Evolutionary conservation across 2,329 filamentous ascomycete genomes (phyloP).

Genomic region (Aspergillus pseudoviridinutans): DNA sequence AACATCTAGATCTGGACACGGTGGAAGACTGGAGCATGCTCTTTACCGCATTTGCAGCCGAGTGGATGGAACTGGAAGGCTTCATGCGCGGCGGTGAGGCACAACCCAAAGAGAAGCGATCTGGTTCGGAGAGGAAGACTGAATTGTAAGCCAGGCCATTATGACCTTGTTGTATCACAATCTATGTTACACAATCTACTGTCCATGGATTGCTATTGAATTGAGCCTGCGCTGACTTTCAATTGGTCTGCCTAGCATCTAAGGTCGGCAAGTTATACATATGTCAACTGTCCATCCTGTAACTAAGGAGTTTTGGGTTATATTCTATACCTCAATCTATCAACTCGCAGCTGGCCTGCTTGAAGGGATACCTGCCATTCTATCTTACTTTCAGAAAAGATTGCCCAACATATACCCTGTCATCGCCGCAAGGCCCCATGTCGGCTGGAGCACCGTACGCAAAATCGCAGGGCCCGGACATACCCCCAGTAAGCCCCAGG

Average conservation of each 20-base stretch:
- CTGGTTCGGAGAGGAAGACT: slow-evolving; percentile 25
- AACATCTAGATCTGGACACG: slow-evolving; percentile 74
- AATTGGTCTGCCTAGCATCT: slow-evolving; percentile 11
- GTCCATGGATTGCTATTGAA: not conserved
- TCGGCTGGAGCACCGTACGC: slow-evolving; percentile 44
- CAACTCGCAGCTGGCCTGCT: not conserved
- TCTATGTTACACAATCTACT: not conserved
- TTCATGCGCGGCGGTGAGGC: slow-evolving; percentile 32
- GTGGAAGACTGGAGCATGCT: slow-evolving; percentile 86
- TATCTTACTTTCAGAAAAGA: slow-evolving; percentile 18
- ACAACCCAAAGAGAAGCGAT: slow-evolving; percentile 7
- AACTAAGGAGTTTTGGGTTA: not conserved
- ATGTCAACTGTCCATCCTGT: not conserved
- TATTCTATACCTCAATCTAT: not conserved
- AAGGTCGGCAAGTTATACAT: slow-evolving; percentile 1
- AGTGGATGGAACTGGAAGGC: slow-evolving; percentile 83
- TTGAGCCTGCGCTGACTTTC: slow-evolving; percentile 12
- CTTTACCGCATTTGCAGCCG: slow-evolving; percentile 75
- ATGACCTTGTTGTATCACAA: not conserved
- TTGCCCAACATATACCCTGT: slow-evolving; percentile 45
- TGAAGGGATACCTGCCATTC: not conserved
- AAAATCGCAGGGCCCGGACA: slow-evolving; percentile 52
- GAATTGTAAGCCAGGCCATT: slow-evolving; percentile 36
- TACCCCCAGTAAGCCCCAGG: slow-evolving; percentile 49
- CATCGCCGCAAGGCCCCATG: slow-evolving; percentile 47